Evolutionary conservation across 768 basidiomycete genomes (phyloP).

Genomic region (Cystofilobasidium ferigula): DNA sequence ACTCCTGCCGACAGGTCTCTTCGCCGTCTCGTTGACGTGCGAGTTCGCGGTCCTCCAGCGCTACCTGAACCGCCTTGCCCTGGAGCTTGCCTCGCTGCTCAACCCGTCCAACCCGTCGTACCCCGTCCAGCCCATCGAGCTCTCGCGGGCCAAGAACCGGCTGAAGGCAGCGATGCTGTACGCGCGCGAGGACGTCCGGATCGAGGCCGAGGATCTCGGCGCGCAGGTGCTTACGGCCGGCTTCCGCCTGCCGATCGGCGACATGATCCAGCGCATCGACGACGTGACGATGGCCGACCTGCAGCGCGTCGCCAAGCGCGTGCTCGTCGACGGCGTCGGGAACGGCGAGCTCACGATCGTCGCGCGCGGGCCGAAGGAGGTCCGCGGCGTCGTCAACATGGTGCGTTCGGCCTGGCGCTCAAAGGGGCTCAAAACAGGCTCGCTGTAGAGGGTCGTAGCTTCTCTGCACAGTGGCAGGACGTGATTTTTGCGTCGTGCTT

Average conservation of each 20-base stretch:
- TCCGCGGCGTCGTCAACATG: constrained; percentile 12
- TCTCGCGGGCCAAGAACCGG: constrained; percentile 22
- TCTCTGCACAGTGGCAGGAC: no score
- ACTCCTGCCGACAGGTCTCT: constrained; percentile 6
- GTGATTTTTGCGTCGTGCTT: no score
- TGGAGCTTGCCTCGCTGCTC: constrained; percentile 20
- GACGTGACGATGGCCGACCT: constrained; percentile 25
- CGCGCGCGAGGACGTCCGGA: constrained; percentile 17
- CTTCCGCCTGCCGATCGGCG: constrained; percentile 15
- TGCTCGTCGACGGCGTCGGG: constrained; percentile 13
- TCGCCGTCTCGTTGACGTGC: constrained; percentile 25
- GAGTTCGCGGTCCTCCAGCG: constrained; percentile 14
- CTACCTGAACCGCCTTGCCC: constrained; percentile 22
- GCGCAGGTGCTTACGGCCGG: constrained; percentile 22
- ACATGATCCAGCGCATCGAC: constrained; percentile 22
- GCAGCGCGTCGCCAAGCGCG: constrained; percentile 18
- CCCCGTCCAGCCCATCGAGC: constrained; percentile 23
- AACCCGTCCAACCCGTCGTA: constrained; percentile 14
- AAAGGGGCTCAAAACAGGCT: constrained; percentile 19
- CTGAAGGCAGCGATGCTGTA: constrained; percentile 23
- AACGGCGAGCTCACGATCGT: constrained; percentile 24
- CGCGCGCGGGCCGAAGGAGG: constrained; percentile 15
- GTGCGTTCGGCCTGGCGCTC: constrained; percentile 20
- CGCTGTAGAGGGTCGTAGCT: no score
- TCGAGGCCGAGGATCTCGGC: constrained; percentile 21